Conservation (phyloP, 2,329 filamentous ascomycete species). For the Beauveria australis region DNA sequence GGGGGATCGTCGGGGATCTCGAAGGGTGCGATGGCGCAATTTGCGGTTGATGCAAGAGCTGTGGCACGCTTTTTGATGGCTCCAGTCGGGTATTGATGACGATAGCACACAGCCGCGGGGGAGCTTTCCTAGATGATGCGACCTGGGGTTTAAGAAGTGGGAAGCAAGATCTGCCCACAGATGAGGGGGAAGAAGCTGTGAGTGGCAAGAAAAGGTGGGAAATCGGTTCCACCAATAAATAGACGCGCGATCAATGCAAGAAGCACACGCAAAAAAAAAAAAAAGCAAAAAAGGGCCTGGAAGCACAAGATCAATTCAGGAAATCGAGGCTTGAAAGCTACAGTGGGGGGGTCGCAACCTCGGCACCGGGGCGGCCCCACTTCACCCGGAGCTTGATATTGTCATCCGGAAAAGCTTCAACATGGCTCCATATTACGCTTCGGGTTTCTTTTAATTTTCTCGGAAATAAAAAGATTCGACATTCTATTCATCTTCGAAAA, state of each 20-base stretch:
- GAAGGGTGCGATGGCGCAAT: not conserved
- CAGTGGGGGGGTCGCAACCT: constrained; percentile 1
- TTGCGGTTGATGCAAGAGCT: not conserved
- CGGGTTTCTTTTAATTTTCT: not conserved
- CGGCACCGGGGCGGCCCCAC: constrained; percentile 8
- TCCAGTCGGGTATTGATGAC: not conserved
- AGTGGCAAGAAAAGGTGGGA: not conserved
- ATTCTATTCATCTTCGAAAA: no score
- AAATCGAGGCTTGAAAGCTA: not conserved
- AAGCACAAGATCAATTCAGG: not conserved
- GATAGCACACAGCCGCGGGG: not conserved
- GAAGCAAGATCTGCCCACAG: not conserved
- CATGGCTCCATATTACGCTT: not conserved
- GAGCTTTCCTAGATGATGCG: not conserved
- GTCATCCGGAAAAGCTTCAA: not conserved
- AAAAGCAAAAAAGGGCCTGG: not conserved
- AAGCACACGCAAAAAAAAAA: not conserved
- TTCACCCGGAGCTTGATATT: constrained; percentile 7
- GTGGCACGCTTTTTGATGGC: not conserved
- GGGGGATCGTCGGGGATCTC: not conserved
- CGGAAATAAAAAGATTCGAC: no score
- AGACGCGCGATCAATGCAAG: no score
- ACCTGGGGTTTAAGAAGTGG: no score
- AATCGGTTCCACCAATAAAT: no score
- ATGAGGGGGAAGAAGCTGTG: not conserved